Conservation (phyloP, 768 basidiomycete species). For the Lyophyllum atratum region DNA sequence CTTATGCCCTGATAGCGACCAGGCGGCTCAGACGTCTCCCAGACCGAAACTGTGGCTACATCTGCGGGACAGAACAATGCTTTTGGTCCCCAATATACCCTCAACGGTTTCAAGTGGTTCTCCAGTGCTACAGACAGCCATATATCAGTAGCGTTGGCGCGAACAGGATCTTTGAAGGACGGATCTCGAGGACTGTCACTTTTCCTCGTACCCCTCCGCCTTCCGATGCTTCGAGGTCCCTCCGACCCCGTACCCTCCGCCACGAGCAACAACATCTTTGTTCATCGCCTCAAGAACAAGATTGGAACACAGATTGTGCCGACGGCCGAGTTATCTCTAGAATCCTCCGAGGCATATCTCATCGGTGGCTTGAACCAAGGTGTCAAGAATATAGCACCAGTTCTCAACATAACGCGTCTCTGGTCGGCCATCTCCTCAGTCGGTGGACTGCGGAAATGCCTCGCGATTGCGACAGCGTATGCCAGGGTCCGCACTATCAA, state of each 20-base stretch:
- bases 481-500: conserved; percentile 59
- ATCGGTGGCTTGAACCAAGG: conserved; percentile 61
- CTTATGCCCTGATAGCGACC: conserved; percentile 51
- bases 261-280: conserved; percentile 62
- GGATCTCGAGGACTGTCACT: conserved; percentile 73
- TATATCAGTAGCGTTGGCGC: conserved; percentile 70
- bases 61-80: conserved; percentile 31
- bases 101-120: conserved; percentile 84
- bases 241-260: conserved; percentile 42
- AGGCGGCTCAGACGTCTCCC: conserved; percentile 76
- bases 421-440: conserved; percentile 61
- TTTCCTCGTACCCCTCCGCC: conserved; percentile 68
- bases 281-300: conserved; percentile 80
- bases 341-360: conserved; percentile 61
- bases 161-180: conserved; percentile 55
- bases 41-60: conserved; percentile 66
- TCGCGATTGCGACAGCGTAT: conserved; percentile 67
- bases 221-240: conserved; percentile 50
- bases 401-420: conserved; percentile 77
- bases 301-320: conserved; percentile 74
- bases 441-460: conserved; percentile 59
- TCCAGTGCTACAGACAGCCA: conserved; percentile 81
- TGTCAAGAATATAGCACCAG: conserved; percentile 65
- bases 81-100: conserved; percentile 53
- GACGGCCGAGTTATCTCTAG: conserved; percentile 72